Conservation (phyloP, 2,329 filamentous ascomycete genomes). For the Colletotrichum lentis region DNA sequence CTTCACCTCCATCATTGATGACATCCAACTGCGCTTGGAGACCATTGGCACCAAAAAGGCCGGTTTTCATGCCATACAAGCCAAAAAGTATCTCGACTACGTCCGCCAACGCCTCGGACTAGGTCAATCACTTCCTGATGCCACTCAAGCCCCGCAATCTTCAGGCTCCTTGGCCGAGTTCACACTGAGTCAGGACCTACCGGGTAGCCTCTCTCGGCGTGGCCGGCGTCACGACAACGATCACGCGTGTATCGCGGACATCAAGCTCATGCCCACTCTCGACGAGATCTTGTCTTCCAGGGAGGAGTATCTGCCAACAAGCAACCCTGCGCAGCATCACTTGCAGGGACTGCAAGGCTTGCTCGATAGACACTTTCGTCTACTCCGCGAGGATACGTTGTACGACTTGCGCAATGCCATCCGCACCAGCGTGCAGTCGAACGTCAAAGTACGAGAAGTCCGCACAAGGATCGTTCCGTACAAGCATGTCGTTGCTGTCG, state of each 20-base stretch:
- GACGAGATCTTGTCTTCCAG: conserved; percentile 55
- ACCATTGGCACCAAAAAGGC: conserved; percentile 30
- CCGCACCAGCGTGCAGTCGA: conserved; percentile 38
- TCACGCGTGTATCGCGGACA: conserved; percentile 53
- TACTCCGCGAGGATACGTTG: conserved; percentile 64
- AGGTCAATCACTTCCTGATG: conserved; percentile 41
- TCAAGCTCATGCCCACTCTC: conserved; percentile 59
- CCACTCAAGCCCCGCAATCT: conserved; percentile 24
- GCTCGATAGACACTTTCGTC: conserved; percentile 63
- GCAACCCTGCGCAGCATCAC: conserved; percentile 48
- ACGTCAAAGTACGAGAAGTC: conserved; percentile 45
- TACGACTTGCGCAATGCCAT: conserved; percentile 60
- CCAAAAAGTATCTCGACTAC: conserved; percentile 45
- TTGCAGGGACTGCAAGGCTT: conserved; percentile 55
- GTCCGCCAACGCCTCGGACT: conserved; percentile 45
- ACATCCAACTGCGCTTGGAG: conserved; percentile 17
- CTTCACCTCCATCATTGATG: conserved; percentile 41
- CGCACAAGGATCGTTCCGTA: conserved; percentile 38
- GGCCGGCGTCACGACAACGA: conserved; percentile 61
- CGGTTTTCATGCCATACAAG: conserved; percentile 44
- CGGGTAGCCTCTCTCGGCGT: conserved; percentile 45
- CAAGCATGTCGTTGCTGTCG: conserved; percentile 38
- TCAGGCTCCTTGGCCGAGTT: conserved; percentile 42
- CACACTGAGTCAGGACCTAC: conserved; percentile 45
- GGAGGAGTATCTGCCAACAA: conserved; percentile 55